A percentile compares a stretch with the other conserved stretches of the same genome.
Evolutionary conservation across 805 yeast genomes (phyloP).

Genomic region (Starmerella ratchasimensis): DNA sequence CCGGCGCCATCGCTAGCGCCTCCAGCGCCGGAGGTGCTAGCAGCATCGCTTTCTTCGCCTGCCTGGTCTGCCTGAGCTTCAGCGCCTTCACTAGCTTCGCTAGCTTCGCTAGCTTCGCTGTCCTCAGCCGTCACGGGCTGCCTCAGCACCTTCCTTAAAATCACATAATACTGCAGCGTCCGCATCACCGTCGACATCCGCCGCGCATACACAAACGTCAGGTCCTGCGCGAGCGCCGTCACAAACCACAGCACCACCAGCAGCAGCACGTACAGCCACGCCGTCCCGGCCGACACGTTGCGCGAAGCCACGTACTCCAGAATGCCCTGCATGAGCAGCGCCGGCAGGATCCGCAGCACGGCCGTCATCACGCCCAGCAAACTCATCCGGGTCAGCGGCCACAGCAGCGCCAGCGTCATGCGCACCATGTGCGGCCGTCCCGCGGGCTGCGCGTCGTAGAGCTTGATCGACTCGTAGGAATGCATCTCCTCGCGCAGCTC

Average conservation of each 20-base stretch:
- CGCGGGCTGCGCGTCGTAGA: slow-evolving; percentile 2
- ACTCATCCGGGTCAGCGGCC: slow-evolving; percentile 49
- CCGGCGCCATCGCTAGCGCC: slow-evolving; percentile 15
- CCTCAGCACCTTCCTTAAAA: too few relatives aligned
- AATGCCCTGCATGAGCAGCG: slow-evolving; percentile 60
- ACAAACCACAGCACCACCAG: slow-evolving; percentile 53
- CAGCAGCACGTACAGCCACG: slow-evolving; percentile 73
- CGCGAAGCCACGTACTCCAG: slow-evolving; percentile 77
- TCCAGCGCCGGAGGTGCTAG: too few relatives aligned
- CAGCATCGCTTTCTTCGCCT: slow-evolving; percentile 9
- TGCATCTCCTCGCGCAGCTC: slow-evolving; percentile 71
- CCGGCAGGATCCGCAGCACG: slow-evolving; percentile 57
- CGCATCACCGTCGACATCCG: too few relatives aligned
- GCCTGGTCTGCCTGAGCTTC: slow-evolving; percentile 14
- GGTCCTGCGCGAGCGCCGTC: slow-evolving; percentile 54
- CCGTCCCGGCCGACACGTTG: slow-evolving; percentile 46
- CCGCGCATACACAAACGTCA: too few relatives aligned
- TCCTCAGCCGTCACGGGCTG: too few relatives aligned
- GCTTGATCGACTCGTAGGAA: slow-evolving; percentile 49
- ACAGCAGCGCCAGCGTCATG: slow-evolving; percentile 49
- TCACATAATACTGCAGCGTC: too few relatives aligned
- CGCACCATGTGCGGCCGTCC: slow-evolving; percentile 23
- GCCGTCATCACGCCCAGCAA: slow-evolving; percentile 62
- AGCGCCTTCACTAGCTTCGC: neutral
- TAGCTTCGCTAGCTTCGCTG: neutral